These are phyloP conservation scores for Corymbia citriodora DNA, from an alignment of 441 rosid species.

Conservation along the genomic window DNA sequence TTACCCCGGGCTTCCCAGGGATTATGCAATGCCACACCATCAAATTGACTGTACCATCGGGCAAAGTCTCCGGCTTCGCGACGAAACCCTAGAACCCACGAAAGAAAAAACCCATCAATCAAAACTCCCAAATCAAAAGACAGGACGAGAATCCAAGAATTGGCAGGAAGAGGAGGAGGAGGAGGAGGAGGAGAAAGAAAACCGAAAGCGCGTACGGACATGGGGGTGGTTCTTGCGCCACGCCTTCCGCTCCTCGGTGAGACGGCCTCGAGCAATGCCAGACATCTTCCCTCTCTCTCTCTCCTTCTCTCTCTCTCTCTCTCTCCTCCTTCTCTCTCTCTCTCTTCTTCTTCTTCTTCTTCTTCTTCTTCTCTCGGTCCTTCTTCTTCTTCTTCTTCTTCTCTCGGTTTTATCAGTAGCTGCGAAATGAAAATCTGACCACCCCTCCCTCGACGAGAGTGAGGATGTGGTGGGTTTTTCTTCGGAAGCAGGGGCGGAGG, in stretches of 20 bases:
- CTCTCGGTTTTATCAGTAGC: neutral
- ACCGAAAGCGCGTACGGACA: neutral
- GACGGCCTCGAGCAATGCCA: slow-evolving; percentile 13
- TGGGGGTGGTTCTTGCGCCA: slow-evolving; percentile 17
- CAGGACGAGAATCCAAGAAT: neutral
- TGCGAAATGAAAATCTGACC: neutral
- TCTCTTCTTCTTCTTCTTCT: neutral
- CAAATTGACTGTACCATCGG: slow-evolving; percentile 8
- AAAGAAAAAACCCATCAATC: neutral
- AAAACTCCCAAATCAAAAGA: neutral
- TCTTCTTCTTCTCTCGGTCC: neutral
- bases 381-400: neutral
- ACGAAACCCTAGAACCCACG: slow-evolving; percentile 7
- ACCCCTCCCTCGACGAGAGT: neutral
- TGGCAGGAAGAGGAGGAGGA: neutral
- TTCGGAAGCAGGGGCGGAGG: neutral
- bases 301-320: neutral
- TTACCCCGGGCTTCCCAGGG: slow-evolving; percentile 11
- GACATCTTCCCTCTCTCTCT: neutral
- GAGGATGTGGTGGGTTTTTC: neutral
- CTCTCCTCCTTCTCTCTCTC: neutral
- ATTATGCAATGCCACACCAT: slow-evolving; percentile 12
- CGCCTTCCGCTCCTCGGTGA: slow-evolving; percentile 10
- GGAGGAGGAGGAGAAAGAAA: neutral
- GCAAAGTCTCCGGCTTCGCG: slow-evolving; percentile 14